Conservation (phyloP, 768 basidiomycete genomes). For the Leucocoprinus leucothites region DNA sequence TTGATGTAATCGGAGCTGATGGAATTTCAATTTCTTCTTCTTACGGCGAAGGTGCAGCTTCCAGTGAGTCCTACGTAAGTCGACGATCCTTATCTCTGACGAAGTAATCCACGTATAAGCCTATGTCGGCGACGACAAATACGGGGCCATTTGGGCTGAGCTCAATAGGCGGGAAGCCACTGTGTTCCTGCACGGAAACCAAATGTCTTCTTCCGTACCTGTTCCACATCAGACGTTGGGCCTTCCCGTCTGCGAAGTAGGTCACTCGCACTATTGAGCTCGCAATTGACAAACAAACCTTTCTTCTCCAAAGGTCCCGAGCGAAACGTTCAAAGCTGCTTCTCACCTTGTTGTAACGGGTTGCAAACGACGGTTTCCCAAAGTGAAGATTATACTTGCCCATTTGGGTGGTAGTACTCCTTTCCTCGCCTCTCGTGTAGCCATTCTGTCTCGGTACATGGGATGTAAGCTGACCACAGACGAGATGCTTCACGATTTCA, state of each 20-base stretch:
- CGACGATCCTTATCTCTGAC: not conserved
- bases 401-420: slow-evolving; percentile 73
- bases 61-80: slow-evolving; percentile 39
- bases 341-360: slow-evolving; percentile 75
- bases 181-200: slow-evolving; percentile 73
- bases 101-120: slow-evolving; percentile 31
- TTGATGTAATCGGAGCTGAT: slow-evolving; percentile 60
- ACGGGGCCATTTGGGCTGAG: slow-evolving; percentile 69
- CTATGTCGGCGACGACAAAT: slow-evolving; percentile 64
- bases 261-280: not conserved
- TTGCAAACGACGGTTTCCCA: slow-evolving; percentile 55
- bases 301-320: slow-evolving; percentile 52
- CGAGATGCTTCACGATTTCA: slow-evolving; percentile 68
- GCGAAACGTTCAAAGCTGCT: slow-evolving; percentile 81
- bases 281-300: not conserved
- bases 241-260: slow-evolving; percentile 65
- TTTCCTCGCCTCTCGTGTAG: slow-evolving; percentile 66
- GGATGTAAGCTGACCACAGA: slow-evolving; percentile 60
- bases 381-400: slow-evolving; percentile 64
- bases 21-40: slow-evolving; percentile 68
- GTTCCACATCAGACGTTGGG: slow-evolving; percentile 63
- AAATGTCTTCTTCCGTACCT: slow-evolving; percentile 61
- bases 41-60: slow-evolving; percentile 52
- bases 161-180: slow-evolving; percentile 55
- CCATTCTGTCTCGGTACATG: slow-evolving; percentile 66